These are phyloP conservation scores for Ilyonectria mors-panacis DNA, from an alignment of 2,329 filamentous ascomycete species.

Conservation along the genomic window DNA sequence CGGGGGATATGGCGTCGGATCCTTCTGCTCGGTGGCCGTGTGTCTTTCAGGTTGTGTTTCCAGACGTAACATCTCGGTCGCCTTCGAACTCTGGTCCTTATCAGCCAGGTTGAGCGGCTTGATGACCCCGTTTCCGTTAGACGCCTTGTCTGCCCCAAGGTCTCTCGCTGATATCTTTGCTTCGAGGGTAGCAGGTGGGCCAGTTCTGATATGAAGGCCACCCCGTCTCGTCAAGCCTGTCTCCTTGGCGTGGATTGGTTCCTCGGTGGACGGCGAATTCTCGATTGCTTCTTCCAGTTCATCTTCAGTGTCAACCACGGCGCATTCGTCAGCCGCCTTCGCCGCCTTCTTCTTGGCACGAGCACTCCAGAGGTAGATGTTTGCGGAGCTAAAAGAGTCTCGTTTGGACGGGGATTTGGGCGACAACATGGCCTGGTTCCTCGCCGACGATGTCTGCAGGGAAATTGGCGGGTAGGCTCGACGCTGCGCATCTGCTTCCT, in stretches of 20 bases:
- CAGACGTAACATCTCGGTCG: not conserved
- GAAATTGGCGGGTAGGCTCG: constrained; percentile 57
- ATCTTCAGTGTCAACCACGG: constrained; percentile 43
- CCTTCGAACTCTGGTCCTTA: not conserved
- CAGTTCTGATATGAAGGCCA: constrained; percentile 38
- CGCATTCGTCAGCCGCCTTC: constrained; percentile 38
- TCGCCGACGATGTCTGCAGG: constrained; percentile 48
- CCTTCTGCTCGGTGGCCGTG: constrained; percentile 15
- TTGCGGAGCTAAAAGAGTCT: constrained; percentile 44
- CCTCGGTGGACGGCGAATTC: constrained; percentile 31
- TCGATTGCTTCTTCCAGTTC: constrained; percentile 31
- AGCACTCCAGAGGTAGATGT: constrained; percentile 50
- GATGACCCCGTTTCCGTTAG: not conserved
- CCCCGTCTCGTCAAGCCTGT: constrained; percentile 42
- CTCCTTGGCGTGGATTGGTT: constrained; percentile 36
- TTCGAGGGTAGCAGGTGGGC: constrained; percentile 6
- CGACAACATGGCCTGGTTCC: constrained; percentile 47
- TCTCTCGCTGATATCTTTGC: constrained; percentile 10
- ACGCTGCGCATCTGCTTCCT: constrained; percentile 44
- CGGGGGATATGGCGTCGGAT: constrained; percentile 30
- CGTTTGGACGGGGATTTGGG: constrained; percentile 49
- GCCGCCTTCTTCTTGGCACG: constrained; percentile 35
- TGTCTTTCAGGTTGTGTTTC: not conserved
- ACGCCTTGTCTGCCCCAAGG: not conserved
- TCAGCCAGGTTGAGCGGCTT: constrained; percentile 18